Conservation (phyloP, 106 monocot species). For the Platanthera zijinensis region DNA sequence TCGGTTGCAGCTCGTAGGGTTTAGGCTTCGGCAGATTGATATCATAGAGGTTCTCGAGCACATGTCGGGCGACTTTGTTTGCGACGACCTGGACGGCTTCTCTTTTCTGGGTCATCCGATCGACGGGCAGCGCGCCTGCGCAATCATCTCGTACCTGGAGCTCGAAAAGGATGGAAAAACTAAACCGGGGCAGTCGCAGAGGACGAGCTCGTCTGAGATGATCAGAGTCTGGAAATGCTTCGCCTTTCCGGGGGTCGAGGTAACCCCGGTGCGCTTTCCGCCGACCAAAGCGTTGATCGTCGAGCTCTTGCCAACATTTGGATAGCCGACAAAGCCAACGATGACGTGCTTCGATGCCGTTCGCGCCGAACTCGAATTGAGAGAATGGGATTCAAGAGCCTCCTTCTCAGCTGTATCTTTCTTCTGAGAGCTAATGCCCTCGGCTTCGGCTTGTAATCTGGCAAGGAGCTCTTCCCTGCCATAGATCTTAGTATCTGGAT, state of each 20-base stretch:
- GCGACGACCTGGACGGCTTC: constrained; percentile 83
- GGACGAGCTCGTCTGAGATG: constrained; percentile 79
- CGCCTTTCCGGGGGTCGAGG: constrained; percentile 93
- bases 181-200: constrained; percentile 94
- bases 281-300: constrained; percentile 95
- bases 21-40: constrained; percentile 78
- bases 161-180: constrained; percentile 96
- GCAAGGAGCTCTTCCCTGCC: constrained; percentile 66
- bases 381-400: constrained; percentile 6
- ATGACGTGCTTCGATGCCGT: constrained; percentile 55
- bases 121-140: constrained; percentile 87
- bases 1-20: constrained; percentile 52
- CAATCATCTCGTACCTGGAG: constrained; percentile 89
- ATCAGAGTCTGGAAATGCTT: constrained; percentile 97
- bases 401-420: constrained; percentile 15
- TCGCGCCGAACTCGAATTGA: constrained; percentile 11
- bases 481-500: constrained; percentile 63
- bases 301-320: constrained; percentile 95
- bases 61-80: constrained; percentile 46
- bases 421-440: constrained; percentile 31
- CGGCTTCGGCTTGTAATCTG: constrained; percentile 78
- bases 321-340: constrained; percentile 96
- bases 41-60: constrained; percentile 56
- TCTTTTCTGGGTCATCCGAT: constrained; percentile 74
- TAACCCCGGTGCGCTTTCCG: constrained; percentile 79